Evolutionary conservation across 2,329 filamentous ascomycete species (phyloP).

Genomic region (Ceratocystis albifundus): DNA sequence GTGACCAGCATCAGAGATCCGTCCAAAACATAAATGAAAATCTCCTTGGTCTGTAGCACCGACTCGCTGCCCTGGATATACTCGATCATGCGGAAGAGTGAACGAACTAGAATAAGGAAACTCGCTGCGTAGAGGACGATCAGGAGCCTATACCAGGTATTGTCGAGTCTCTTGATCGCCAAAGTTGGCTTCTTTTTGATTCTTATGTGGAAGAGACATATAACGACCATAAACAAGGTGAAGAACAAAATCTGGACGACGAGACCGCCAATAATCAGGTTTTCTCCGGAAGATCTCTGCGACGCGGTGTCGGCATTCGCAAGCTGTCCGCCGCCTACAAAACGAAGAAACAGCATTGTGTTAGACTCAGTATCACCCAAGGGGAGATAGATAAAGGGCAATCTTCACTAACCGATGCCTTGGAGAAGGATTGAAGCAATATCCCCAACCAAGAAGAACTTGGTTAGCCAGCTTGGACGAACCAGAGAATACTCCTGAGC

Average conservation of each 20-base stretch:
- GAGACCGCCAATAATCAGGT: conserved; percentile 42
- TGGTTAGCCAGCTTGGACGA: conserved; percentile 37
- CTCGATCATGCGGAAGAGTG: conserved; percentile 39
- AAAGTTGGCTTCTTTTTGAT: conserved; percentile 24
- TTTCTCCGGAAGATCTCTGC: conserved; percentile 30
- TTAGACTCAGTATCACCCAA: not conserved
- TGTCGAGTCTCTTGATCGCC: conserved; percentile 20
- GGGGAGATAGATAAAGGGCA: not conserved
- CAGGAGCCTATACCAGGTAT: conserved; percentile 30
- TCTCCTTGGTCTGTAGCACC: conserved; percentile 34
- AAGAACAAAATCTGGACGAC: conserved; percentile 45
- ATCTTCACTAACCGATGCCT: not conserved
- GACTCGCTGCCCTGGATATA: conserved; percentile 36
- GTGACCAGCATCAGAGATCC: conserved; percentile 31
- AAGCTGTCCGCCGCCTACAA: conserved; percentile 38
- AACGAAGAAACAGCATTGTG: conserved; percentile 37
- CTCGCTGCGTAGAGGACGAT: conserved; percentile 30
- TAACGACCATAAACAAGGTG: conserved; percentile 39
- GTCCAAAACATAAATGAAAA: conserved; percentile 37
- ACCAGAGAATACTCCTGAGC: conserved; percentile 31
- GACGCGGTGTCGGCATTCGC: not conserved
- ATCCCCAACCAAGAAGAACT: conserved; percentile 45
- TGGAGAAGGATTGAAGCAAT: conserved; percentile 29
- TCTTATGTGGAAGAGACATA: conserved; percentile 35
- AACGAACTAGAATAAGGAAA: conserved; percentile 36